phyloP scores from a whole-genome alignment of 352 stramenopile genomes.

The Globisporangium heterothallicum region DNA sequence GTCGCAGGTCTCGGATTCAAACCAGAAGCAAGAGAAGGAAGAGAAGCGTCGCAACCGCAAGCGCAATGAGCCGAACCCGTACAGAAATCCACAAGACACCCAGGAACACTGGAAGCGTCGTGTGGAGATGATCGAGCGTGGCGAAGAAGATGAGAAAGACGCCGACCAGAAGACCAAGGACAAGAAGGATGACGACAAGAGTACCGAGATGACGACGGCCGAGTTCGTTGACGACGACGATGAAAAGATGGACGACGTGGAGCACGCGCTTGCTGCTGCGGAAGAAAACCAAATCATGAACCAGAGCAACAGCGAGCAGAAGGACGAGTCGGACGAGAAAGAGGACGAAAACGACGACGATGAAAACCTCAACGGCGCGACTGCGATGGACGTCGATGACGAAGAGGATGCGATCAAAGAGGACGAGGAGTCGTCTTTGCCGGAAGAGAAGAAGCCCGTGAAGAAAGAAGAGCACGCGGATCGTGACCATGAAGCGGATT shows the following conservation, averaged over 20 bases:
- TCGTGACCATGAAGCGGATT: slow-evolving; percentile 15
- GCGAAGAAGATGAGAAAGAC: slow-evolving; percentile 29
- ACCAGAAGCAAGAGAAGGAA: slow-evolving; percentile 39
- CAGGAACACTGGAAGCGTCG: slow-evolving; percentile 97
- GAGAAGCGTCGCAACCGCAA: slow-evolving; percentile 72
- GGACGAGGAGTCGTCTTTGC: slow-evolving; percentile 13
- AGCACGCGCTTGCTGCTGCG: slow-evolving; percentile 57
- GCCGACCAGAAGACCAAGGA: slow-evolving; percentile 37
- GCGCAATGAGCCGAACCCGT: slow-evolving; percentile 91
- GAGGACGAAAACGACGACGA: slow-evolving; percentile 30
- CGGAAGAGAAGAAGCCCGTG: slow-evolving; percentile 26
- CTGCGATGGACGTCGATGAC: slow-evolving; percentile 66
- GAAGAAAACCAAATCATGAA: slow-evolving; percentile 70
- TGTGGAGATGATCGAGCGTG: slow-evolving; percentile 84
- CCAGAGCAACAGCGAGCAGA: slow-evolving; percentile 37
- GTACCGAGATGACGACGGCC: slow-evolving; percentile 39
- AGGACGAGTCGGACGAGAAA: slow-evolving; percentile 49
- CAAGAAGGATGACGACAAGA: slow-evolving; percentile 28
- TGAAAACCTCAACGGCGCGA: slow-evolving; percentile 28
- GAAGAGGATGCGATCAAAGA: slow-evolving; percentile 40
- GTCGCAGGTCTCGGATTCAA: slow-evolving; percentile 31
- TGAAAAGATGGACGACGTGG: slow-evolving; percentile 53
- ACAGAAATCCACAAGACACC: slow-evolving; percentile 92
- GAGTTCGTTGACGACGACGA: slow-evolving; percentile 69
- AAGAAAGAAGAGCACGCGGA: slow-evolving; percentile 20